Percentiles rank a stretch among this genome's conserved stretches.
Conservation (phyloP, 257 asterid genomes). For the Pogostemon cablin region DNA sequence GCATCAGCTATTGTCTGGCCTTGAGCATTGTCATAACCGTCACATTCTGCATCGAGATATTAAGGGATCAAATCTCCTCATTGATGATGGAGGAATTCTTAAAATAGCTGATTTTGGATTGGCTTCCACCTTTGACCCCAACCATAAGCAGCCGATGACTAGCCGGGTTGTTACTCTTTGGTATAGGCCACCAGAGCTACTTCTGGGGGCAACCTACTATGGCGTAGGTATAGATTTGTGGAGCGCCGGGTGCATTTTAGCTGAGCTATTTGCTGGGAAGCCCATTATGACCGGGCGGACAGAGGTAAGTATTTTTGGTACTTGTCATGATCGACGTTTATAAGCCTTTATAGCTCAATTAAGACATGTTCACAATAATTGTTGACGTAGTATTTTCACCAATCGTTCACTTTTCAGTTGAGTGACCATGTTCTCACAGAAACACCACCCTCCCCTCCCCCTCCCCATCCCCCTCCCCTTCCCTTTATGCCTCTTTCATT, state of each 20-base stretch:
- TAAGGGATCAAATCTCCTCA: slow-evolving; percentile 87
- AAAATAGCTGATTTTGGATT: slow-evolving; percentile 91
- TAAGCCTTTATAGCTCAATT: slow-evolving; percentile 9
- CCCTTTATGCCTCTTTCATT: no score
- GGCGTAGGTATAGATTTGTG: slow-evolving; percentile 92
- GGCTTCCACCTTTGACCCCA: slow-evolving; percentile 78
- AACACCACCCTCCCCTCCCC: no score
- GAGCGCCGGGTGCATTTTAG: slow-evolving; percentile 94
- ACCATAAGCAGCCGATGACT: slow-evolving; percentile 80
- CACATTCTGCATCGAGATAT: slow-evolving; percentile 86
- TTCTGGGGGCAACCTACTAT: slow-evolving; percentile 84
- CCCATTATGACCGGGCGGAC: slow-evolving; percentile 95
- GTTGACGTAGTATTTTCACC: neutral
- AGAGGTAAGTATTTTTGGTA: slow-evolving; percentile 50
- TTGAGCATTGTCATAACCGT: slow-evolving; percentile 82
- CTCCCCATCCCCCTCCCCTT: no score
- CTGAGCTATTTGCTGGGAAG: slow-evolving; percentile 83
- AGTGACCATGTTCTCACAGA: no score
- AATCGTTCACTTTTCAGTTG: no score
- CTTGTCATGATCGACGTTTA: neutral
- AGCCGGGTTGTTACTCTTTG: slow-evolving; percentile 90
- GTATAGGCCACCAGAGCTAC: slow-evolving; percentile 94
- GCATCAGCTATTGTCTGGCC: slow-evolving; percentile 80
- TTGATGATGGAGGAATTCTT: slow-evolving; percentile 69
- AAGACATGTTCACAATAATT: neutral